Conservation (phyloP, 2,329 filamentous ascomycete genomes). For the Cyclaneusma minus region DNA sequence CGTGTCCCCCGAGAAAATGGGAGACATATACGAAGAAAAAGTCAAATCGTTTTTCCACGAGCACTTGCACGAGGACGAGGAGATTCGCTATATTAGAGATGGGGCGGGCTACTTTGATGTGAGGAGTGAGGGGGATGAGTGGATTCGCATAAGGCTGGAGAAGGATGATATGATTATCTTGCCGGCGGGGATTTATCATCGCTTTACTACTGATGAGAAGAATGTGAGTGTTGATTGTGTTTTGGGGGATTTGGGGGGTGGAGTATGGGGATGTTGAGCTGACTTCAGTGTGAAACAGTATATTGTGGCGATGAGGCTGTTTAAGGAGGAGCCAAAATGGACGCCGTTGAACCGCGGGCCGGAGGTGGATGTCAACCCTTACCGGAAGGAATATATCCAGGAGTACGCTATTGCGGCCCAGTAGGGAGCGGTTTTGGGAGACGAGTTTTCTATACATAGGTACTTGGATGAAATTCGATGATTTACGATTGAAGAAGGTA, state of each 20-base stretch:
- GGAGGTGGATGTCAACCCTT: slow-evolving; percentile 65
- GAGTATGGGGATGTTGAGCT: not conserved
- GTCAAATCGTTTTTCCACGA: slow-evolving; percentile 89
- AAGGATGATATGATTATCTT: slow-evolving; percentile 87
- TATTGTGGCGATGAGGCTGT: slow-evolving; percentile 87
- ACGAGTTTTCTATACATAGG: no score
- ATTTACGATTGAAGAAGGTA: no score
- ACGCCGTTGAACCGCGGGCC: slow-evolving; percentile 71
- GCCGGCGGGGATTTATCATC: slow-evolving; percentile 90
- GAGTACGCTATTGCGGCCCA: slow-evolving; percentile 2
- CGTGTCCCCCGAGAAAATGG: slow-evolving; percentile 76
- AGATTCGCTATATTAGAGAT: slow-evolving; percentile 86
- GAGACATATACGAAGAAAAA: slow-evolving; percentile 78
- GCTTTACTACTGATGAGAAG: slow-evolving; percentile 83
- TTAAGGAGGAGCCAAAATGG: slow-evolving; percentile 98
- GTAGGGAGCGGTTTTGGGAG: no score
- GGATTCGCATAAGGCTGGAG: slow-evolving; percentile 73
- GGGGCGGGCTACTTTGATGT: slow-evolving; percentile 92
- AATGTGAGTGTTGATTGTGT: slow-evolving; percentile 69
- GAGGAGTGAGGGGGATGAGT: slow-evolving; percentile 64
- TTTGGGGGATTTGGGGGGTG: slow-evolving; percentile 2
- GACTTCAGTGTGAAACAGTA: slow-evolving; percentile 39
- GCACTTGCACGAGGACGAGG: slow-evolving; percentile 95
- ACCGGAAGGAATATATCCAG: slow-evolving; percentile 61
- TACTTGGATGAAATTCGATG: no score